phyloP scores from a whole-genome alignment of 805 yeast species.

The Suhomyces tanzawaensis region DNA sequence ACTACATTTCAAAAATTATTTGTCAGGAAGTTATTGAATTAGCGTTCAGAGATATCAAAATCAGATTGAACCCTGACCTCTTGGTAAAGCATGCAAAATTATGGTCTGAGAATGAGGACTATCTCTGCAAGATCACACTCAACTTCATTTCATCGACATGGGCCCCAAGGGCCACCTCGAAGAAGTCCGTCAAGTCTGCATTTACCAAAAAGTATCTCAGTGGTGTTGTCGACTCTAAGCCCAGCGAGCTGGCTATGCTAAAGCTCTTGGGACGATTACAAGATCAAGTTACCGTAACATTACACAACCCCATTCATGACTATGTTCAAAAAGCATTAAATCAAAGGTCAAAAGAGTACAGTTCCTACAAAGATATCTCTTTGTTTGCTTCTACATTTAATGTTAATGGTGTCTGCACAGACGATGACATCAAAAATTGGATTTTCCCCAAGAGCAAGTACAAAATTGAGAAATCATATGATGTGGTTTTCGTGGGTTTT shows the following conservation, averaged over 20 bases:
- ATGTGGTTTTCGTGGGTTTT: slow-evolving; percentile 76
- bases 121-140: slow-evolving; percentile 37
- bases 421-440: slow-evolving; percentile 44
- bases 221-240: slow-evolving; percentile 39
- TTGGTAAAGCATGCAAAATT: slow-evolving; percentile 38
- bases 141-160: slow-evolving; percentile 44
- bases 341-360: slow-evolving; percentile 39
- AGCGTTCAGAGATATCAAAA: slow-evolving; percentile 44
- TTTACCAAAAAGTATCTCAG: slow-evolving; percentile 36
- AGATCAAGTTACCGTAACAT: slow-evolving; percentile 42
- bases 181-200: slow-evolving; percentile 32
- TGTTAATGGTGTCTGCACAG: slow-evolving; percentile 49
- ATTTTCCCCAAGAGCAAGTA: slow-evolving; percentile 39
- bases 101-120: slow-evolving; percentile 48
- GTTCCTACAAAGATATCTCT: slow-evolving; percentile 37
- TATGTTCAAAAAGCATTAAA: slow-evolving; percentile 44
- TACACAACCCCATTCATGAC: slow-evolving; percentile 56
- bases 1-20: slow-evolving; percentile 44
- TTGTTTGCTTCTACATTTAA: slow-evolving; percentile 53
- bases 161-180: slow-evolving; percentile 25
- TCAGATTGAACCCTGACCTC: slow-evolving; percentile 33
- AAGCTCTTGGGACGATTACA: slow-evolving; percentile 49
- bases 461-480: slow-evolving; percentile 45
- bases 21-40: slow-evolving; percentile 48
- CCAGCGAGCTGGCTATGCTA: slow-evolving; percentile 43